These are phyloP conservation scores for Nyssa sinensis DNA, from an alignment of 148 eudicot genomes.

Conservation along the genomic window DNA sequence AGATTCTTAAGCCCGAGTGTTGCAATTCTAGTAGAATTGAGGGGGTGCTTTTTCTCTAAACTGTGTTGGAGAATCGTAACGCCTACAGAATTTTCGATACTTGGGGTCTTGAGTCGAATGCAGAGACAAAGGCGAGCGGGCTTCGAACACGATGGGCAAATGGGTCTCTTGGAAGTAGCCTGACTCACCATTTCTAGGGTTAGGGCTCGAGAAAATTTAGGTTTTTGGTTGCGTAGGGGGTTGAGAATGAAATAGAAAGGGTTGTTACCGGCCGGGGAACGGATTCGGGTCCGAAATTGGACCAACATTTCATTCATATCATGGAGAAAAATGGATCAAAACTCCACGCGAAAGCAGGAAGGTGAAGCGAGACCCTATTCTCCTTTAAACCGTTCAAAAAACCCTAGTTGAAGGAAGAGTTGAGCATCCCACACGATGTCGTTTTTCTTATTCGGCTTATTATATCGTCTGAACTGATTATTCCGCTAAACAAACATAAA, in stretches of 20 bases:
- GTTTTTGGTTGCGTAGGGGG: background rate
- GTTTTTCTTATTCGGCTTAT: too few relatives aligned
- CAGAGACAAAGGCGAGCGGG: slow-evolving; percentile 72
- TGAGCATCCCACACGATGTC: too few relatives aligned
- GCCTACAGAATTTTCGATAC: slow-evolving; percentile 55
- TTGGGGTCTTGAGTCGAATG: slow-evolving; percentile 49
- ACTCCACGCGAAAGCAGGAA: too few relatives aligned
- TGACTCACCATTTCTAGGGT: slow-evolving; percentile 37
- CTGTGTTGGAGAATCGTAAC: slow-evolving; percentile 80
- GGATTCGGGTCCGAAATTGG: slow-evolving; percentile 5
- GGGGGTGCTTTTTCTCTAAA: slow-evolving; percentile 77
- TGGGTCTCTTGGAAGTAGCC: slow-evolving; percentile 57
- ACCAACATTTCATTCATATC: slow-evolving; percentile 1
- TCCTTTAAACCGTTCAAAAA: too few relatives aligned
- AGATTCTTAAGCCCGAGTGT: slow-evolving; percentile 64
- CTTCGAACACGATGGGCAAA: slow-evolving; percentile 71
- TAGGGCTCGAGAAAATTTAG: slow-evolving; percentile 24
- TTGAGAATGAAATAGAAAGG: background rate
- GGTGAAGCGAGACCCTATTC: too few relatives aligned
- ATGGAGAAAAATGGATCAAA: slow-evolving; percentile 1
- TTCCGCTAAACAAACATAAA: too few relatives aligned
- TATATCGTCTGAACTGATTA: background rate
- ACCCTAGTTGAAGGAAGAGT: too few relatives aligned
- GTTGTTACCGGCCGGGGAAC: background rate
- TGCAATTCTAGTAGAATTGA: slow-evolving; percentile 77